A percentile compares a stretch with the other conserved stretches of the same genome.
Evolutionary conservation across 2,329 filamentous ascomycete genomes (phyloP).

Genomic region (Verticillium nonalfalfae): DNA sequence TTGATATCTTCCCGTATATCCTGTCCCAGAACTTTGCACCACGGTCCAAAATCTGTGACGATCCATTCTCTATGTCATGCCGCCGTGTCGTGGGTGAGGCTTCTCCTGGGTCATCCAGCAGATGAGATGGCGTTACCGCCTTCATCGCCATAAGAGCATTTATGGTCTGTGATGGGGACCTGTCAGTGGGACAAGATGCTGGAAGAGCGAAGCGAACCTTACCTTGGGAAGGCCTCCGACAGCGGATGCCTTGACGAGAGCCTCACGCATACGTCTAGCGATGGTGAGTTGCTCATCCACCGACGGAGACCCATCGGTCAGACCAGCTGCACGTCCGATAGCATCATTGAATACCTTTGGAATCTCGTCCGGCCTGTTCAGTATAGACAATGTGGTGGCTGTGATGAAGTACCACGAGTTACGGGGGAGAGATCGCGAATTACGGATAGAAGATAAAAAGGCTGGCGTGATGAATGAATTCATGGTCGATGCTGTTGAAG

Average conservation of each 20-base stretch:
- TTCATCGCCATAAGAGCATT: constrained; percentile 40
- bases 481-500: constrained; percentile 7
- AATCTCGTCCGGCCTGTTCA: constrained; percentile 44
- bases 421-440: constrained; percentile 31
- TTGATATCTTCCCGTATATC: constrained; percentile 43
- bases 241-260: constrained; percentile 39
- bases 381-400: constrained; percentile 34
- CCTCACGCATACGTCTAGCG: constrained; percentile 39
- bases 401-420: constrained; percentile 43
- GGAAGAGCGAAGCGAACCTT: neutral
- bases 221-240: constrained; percentile 46
- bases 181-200: neutral
- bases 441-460: constrained; percentile 32
- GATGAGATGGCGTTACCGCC: constrained; percentile 29
- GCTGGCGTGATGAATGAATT: constrained; percentile 29
- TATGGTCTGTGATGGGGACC: constrained; percentile 27
- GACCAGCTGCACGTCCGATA: constrained; percentile 21
- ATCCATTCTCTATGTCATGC: constrained; percentile 29
- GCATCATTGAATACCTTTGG: constrained; percentile 34
- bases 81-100: constrained; percentile 30
- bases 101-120: constrained; percentile 29
- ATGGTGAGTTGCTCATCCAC: constrained; percentile 33
- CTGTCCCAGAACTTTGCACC: constrained; percentile 40
- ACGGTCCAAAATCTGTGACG: constrained; percentile 29
- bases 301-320: constrained; percentile 14